Base-by-base conservation (phyloP, 1,139 yeast species). In the Protomyces macrosporus region DNA sequence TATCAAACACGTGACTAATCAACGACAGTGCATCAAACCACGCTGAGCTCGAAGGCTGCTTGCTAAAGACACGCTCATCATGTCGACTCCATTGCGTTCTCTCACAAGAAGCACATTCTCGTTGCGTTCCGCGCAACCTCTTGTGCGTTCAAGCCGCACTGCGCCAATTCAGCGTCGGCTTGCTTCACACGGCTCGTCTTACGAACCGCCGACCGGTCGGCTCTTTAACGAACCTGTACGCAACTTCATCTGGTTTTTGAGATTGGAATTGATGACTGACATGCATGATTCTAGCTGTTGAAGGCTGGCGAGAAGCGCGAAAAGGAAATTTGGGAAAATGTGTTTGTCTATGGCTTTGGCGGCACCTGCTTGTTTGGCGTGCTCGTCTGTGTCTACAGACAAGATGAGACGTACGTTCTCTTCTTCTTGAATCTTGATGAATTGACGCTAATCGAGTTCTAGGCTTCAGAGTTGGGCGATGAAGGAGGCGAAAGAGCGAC, bases 141-240 rank as follows among this genome's bases (percentile, higher is more conserved):
- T 7, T 12, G 5, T 16, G 30, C 48, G 32, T 6, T 42, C 48
- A 9, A 16, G 23, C 30, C 48, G 32, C 23, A 14, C 30, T 3
- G 16, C 48, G 10, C 12, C 32, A 2, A 10, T 39, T 4, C 61
- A 57, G 50, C 51, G 30, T 9, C 56, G 62, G 10, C 52, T 58
- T 14, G 62, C 56, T 6, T 58, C 62, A 6, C 62, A 58, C 33
- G 62, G 62, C 4, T 40, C 62, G 14, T 58, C 62, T 6, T 58
- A 40, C 52, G 62, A 58, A 33, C 56, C 62, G 9, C 62, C 62
- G 52, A 58, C 62, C 14, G 62, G 62, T 42, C 53, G 53, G 45
- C 62, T 58, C 52, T 58, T 58, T 45, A 58, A 58, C 16, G 62
- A 58, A 58, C 62, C 62, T 4, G 62, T 58, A 52, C 34, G 55